These are phyloP conservation scores for Phytophthora hybrid DNA, from an alignment of 352 stramenopile genomes.

Conservation along the genomic window DNA sequence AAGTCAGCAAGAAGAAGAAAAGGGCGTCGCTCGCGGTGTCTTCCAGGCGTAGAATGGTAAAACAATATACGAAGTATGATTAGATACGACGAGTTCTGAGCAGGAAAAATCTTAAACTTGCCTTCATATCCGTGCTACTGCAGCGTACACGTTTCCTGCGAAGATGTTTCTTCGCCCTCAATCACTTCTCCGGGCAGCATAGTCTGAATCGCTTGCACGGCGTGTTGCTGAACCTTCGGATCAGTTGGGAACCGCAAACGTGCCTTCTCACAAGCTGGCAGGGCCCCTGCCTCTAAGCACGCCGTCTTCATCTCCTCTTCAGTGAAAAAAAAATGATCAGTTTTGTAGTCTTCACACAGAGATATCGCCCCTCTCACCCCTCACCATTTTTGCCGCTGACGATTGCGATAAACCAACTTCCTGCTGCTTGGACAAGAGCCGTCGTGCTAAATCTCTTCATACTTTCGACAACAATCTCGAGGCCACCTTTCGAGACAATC, in stretches of 20 bases:
- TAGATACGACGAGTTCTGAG: background rate
- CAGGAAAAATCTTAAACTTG: background rate
- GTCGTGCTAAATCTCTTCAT: slow-evolving; percentile 63
- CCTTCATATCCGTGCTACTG: slow-evolving; percentile 16
- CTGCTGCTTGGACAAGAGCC: slow-evolving; percentile 57
- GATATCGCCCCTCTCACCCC: background rate
- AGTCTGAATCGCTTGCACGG: slow-evolving; percentile 51
- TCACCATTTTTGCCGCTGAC: slow-evolving; percentile 59
- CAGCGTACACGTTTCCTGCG: slow-evolving; percentile 16
- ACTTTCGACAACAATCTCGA: slow-evolving; percentile 53
- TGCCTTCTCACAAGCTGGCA: slow-evolving; percentile 62
- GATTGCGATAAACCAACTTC: slow-evolving; percentile 62
- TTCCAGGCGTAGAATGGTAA: slow-evolving; percentile 26
- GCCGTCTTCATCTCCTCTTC: slow-evolving; percentile 55
- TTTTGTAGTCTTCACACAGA: background rate
- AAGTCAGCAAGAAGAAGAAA: slow-evolving; percentile 59
- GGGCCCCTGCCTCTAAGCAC: slow-evolving; percentile 58
- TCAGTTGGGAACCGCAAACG: slow-evolving; percentile 56
- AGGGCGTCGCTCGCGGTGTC: slow-evolving; percentile 30
- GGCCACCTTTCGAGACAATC: slow-evolving; percentile 63
- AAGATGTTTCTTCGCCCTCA: slow-evolving; percentile 4
- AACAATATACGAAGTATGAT: slow-evolving; percentile 16
- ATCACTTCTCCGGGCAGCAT: slow-evolving; percentile 41
- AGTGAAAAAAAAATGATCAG: background rate
- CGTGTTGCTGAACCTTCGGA: slow-evolving; percentile 63